Conservation (phyloP, 2,329 filamentous ascomycete species). For the Dichotomopilus funicola region DNA sequence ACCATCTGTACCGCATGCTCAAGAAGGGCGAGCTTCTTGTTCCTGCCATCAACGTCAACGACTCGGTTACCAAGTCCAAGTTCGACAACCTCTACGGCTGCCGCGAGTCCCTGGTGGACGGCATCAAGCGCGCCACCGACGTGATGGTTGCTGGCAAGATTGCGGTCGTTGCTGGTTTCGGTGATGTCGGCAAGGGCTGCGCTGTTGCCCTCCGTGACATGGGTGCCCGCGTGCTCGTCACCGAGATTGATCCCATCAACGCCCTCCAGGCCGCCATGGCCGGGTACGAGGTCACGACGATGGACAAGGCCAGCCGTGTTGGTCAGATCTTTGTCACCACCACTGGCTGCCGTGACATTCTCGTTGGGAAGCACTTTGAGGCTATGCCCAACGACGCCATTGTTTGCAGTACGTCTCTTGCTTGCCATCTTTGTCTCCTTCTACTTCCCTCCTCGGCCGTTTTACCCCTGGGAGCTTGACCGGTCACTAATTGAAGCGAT, state of each 20-base stretch:
- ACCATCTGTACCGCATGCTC: conserved; percentile 98
- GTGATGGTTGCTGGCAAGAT: conserved; percentile 99
- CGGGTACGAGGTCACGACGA: conserved; percentile 92
- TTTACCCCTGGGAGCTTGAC: neutral
- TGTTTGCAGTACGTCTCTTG: conserved; percentile 71
- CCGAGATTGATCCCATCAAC: conserved; percentile 99
- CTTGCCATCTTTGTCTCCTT: neutral
- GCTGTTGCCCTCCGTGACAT: conserved; percentile 92
- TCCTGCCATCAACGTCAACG: conserved; percentile 98
- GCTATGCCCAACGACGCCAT: conserved; percentile 96
- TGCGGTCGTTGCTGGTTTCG: conserved; percentile 93
- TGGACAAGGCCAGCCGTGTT: conserved; percentile 81
- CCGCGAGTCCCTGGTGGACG: conserved; percentile 96
- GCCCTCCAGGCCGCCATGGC: conserved; percentile 97
- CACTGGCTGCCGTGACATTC: conserved; percentile 97
- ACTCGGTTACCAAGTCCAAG: conserved; percentile 99
- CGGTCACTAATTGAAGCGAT: conserved; percentile 7
- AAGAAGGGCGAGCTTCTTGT: conserved; percentile 85
- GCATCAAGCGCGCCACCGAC: conserved; percentile 99
- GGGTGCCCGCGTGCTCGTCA: conserved; percentile 94
- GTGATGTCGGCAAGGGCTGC: conserved; percentile 99
- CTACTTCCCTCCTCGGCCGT: too few relatives aligned
- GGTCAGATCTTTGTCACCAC: conserved; percentile 99
- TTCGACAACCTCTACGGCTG: conserved; percentile 99
- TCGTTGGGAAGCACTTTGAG: conserved; percentile 87